Evolutionary conservation across 495 filamentous ascomycete genomes (phyloP).

Genomic region (Aeminium ludgeri): DNA sequence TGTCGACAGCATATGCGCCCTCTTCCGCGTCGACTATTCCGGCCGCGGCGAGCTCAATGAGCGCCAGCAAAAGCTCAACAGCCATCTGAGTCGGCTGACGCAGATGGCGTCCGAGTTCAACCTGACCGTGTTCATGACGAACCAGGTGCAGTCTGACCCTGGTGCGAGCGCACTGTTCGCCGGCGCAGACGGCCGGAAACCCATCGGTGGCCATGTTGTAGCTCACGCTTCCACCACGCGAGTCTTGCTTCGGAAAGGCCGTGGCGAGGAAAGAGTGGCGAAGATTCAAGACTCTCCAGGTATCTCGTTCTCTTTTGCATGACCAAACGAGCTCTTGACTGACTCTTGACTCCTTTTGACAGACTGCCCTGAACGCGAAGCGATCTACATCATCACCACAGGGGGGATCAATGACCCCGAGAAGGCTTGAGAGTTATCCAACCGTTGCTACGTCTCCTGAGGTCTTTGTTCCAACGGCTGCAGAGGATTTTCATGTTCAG

Average conservation of each 20-base stretch:
- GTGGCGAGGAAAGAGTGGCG: conserved; percentile 63
- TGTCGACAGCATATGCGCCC: conserved; percentile 66
- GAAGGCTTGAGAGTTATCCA: conserved; percentile 27
- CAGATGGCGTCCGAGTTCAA: conserved; percentile 76
- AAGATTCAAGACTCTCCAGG: conserved; percentile 66
- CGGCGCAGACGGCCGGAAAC: conserved; percentile 58
- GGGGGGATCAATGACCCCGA: conserved; percentile 64
- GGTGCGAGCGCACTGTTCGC: conserved; percentile 66
- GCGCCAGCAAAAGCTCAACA: conserved; percentile 57
- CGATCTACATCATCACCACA: conserved; percentile 62
- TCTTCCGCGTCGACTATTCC: conserved; percentile 58
- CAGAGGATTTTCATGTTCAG: not conserved
- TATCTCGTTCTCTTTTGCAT: conserved; percentile 18
- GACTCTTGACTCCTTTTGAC: conserved; percentile 1
- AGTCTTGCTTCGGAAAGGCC: conserved; percentile 56
- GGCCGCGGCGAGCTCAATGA: conserved; percentile 63
- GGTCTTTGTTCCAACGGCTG: not conserved
- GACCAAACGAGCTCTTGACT: not conserved
- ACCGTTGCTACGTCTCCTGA: not conserved
- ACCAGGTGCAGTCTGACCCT: conserved; percentile 70
- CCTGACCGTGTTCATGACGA: conserved; percentile 61
- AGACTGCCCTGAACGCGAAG: conserved; percentile 64
- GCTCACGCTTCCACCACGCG: conserved; percentile 65
- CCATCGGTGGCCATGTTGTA: conserved; percentile 62
- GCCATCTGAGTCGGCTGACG: conserved; percentile 50